Evolutionary conservation across 1,139 yeast species (phyloP), one percentile per base, ranked within the genome.

Genomic region (Groenewaldozyma sp.): DNA sequence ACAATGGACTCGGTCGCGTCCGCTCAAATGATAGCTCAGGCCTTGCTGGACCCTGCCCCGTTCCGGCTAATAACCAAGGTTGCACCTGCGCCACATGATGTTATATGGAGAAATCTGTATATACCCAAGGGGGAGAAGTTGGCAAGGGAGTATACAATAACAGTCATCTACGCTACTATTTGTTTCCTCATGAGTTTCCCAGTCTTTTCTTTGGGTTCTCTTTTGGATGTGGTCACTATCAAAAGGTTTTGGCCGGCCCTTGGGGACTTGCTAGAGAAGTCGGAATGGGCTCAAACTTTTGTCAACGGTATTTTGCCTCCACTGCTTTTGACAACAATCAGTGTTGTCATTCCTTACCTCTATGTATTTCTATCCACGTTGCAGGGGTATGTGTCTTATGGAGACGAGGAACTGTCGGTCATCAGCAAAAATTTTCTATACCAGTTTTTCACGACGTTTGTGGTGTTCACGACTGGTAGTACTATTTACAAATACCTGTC

Each of bases 21-120:
- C 51, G 94, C 95, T 1, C 95, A 84, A 56, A 76, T 84, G 81
- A 78, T 86, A 6, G 93, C 95, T 0, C 95, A 86, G 56, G 84
- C 94, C 0, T 82, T 83, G 1, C 64, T 84, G 38, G 93, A 86
- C 47, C 94, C 95, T 0, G 71, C 77, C 40, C 80, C 84, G 1
- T 73, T 78, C 54, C 79, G 80, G 41, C 64, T 84, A 34, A 77
- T 82, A 34, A 81, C 93, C 6, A 70, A 68, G 36, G 65, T 83
- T 36, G 95, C 95, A 0, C 94, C 95, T 0, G 88, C 95, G 1
- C 94, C 95, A 2, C 79, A 78, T 46, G 95, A 84, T 57, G 77
- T 84, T 18, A 69, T 81, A 38, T 84, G 95, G 95, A 74, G 76
- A 35, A 82, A 82, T 51, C 61, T 83, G 33, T 73, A 78, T 49